Conservation (phyloP, 2,329 filamentous ascomycete species). For the Zalaria obscura region DNA sequence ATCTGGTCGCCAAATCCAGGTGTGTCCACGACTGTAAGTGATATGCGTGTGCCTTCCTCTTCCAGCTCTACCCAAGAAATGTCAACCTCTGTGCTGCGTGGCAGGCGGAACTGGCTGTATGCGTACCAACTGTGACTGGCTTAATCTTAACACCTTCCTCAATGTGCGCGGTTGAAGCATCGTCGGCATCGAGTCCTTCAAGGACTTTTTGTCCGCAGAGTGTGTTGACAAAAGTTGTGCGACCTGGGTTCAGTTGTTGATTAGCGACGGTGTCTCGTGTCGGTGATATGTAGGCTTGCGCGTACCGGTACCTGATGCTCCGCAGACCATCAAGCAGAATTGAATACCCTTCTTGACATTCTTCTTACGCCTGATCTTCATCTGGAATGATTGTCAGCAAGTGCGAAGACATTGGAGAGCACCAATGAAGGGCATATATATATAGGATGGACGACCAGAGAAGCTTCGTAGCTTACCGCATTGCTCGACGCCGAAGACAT, state of each 20-base stretch:
- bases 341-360: slow-evolving; percentile 99
- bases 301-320: slow-evolving; percentile 91
- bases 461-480: not conserved
- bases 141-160: slow-evolving; percentile 98
- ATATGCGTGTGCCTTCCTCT: slow-evolving; percentile 96
- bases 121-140: slow-evolving; percentile 87
- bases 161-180: slow-evolving; percentile 73
- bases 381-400: slow-evolving; percentile 39
- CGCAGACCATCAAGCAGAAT: slow-evolving; percentile 99
- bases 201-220: slow-evolving; percentile 93
- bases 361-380: slow-evolving; percentile 99
- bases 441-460: not conserved
- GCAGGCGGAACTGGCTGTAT: not conserved
- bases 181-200: slow-evolving; percentile 81
- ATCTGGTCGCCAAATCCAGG: slow-evolving; percentile 98
- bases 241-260: slow-evolving; percentile 40
- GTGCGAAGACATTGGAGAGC: not conserved
- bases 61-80: slow-evolving; percentile 55
- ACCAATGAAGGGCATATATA: not conserved
- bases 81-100: no score
- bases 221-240: slow-evolving; percentile 98
- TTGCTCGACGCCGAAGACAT: not conserved
- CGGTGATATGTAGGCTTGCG: slow-evolving; percentile 11
- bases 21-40: slow-evolving; percentile 94
- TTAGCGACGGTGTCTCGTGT: not conserved